A percentile compares a stretch with the other conserved stretches of the same genome.
Conservation (phyloP, 2,329 filamentous ascomycete species). For the Colletotrichum costaricense region DNA sequence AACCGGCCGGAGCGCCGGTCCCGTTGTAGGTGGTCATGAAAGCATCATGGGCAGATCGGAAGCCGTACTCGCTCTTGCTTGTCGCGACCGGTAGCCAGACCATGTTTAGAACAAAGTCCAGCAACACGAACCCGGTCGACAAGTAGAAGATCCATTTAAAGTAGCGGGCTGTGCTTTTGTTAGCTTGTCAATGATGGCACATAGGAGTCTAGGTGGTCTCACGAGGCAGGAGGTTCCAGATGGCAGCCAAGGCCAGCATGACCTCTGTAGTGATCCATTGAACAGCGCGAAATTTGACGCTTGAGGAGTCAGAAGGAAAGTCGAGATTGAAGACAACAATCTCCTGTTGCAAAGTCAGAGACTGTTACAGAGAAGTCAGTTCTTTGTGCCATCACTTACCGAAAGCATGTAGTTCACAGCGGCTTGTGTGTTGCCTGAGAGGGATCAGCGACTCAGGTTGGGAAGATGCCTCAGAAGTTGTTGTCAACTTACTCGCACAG, state of each 20-base stretch:
- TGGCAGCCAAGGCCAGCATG: conserved; percentile 59
- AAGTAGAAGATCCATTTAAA: conserved; percentile 63
- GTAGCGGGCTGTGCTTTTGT: conserved; percentile 48
- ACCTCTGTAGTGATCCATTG: conserved; percentile 70
- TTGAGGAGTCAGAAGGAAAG: conserved; percentile 63
- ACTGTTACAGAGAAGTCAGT: neutral
- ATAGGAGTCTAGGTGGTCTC: conserved; percentile 41
- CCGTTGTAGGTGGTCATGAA: conserved; percentile 72
- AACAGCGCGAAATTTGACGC: conserved; percentile 68
- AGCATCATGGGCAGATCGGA: conserved; percentile 67
- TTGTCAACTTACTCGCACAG: conserved; percentile 55
- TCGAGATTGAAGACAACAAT: conserved; percentile 66
- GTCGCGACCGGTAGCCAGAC: conserved; percentile 71
- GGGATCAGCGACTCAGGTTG: neutral
- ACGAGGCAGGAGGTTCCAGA: conserved; percentile 64
- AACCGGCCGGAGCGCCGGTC: conserved; percentile 64
- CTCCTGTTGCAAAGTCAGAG: conserved; percentile 51
- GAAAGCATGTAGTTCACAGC: conserved; percentile 65
- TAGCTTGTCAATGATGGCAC: neutral
- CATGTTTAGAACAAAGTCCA: conserved; percentile 70
- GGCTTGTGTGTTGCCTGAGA: conserved; percentile 58
- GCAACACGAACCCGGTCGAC: conserved; percentile 61
- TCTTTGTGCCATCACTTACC: conserved; percentile 44
- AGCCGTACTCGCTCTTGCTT: conserved; percentile 62
- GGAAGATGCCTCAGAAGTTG: neutral